Evolutionary conservation across 164 flowering plant genomes (phyloP).

Genomic region (Stephania japonica): DNA sequence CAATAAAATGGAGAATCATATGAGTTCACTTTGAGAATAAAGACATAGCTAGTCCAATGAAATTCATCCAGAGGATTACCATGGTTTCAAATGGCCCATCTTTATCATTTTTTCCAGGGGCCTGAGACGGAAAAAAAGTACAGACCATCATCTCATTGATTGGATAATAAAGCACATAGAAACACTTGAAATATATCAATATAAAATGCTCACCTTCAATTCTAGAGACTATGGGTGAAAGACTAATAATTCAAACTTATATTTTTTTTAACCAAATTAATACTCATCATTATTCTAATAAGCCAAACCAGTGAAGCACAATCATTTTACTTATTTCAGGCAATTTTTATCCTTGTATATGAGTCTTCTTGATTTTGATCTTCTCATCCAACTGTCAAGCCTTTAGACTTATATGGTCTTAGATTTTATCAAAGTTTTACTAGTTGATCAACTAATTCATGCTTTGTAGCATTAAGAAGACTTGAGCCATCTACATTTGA

Average conservation of each 20-base stretch:
- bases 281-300: not conserved
- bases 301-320: not conserved
- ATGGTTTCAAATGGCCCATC: constrained; percentile 82
- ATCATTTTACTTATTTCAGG: too few relatives aligned
- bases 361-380: too few relatives aligned
- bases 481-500: too few relatives aligned
- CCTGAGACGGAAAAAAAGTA: constrained; percentile 34
- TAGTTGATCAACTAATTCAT: too few relatives aligned
- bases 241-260: not conserved
- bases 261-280: not conserved
- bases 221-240: not conserved
- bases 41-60: not conserved
- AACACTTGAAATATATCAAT: not conserved
- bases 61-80: constrained; percentile 40
- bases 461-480: too few relatives aligned
- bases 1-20: too few relatives aligned
- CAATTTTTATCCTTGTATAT: too few relatives aligned
- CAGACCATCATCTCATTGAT: constrained; percentile 2
- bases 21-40: not conserved
- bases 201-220: not conserved
- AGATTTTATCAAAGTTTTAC: too few relatives aligned
- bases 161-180: not conserved
- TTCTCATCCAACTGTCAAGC: too few relatives aligned
- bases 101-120: constrained; percentile 92
- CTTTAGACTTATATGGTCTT: too few relatives aligned